These are phyloP conservation scores for Echites panduratus DNA, from an alignment of 257 asterid species.

Conservation along the genomic window DNA sequence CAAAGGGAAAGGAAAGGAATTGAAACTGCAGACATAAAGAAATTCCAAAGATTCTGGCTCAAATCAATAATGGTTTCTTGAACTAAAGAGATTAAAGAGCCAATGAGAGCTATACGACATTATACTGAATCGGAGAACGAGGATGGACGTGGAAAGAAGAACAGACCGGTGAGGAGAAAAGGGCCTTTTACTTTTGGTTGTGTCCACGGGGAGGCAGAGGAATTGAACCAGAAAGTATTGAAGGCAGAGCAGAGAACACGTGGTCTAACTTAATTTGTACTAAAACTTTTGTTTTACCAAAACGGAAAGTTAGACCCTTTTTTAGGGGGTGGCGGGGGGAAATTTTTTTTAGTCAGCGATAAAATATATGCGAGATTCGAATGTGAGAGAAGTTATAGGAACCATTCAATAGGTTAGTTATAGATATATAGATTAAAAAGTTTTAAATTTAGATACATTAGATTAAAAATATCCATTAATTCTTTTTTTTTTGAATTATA, in stretches of 20 bases:
- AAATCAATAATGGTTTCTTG: neutral
- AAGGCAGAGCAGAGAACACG: neutral
- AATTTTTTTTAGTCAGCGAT: too few relatives aligned
- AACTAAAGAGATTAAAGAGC: neutral
- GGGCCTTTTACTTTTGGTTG: neutral
- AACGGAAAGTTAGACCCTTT: too few relatives aligned
- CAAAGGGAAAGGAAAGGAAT: slow-evolving; percentile 18
- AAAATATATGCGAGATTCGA: too few relatives aligned
- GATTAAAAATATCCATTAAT: too few relatives aligned
- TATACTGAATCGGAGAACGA: neutral
- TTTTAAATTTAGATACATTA: too few relatives aligned
- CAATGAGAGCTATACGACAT: neutral
- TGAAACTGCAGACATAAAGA: slow-evolving; percentile 25
- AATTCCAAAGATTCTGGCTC: neutral
- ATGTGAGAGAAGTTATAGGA: too few relatives aligned
- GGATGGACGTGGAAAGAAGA: neutral
- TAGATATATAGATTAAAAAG: too few relatives aligned
- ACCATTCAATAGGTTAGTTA: too few relatives aligned
- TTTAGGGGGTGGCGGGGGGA: too few relatives aligned
- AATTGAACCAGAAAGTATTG: neutral
- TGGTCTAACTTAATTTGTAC: neutral
- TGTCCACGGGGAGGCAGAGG: neutral
- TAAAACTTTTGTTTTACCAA: too few relatives aligned
- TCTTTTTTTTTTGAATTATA: too few relatives aligned
- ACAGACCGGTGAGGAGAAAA: neutral